Base-by-base conservation (phyloP, 1,284 basidiomycete species). In the Serendipita sp. region DNA sequence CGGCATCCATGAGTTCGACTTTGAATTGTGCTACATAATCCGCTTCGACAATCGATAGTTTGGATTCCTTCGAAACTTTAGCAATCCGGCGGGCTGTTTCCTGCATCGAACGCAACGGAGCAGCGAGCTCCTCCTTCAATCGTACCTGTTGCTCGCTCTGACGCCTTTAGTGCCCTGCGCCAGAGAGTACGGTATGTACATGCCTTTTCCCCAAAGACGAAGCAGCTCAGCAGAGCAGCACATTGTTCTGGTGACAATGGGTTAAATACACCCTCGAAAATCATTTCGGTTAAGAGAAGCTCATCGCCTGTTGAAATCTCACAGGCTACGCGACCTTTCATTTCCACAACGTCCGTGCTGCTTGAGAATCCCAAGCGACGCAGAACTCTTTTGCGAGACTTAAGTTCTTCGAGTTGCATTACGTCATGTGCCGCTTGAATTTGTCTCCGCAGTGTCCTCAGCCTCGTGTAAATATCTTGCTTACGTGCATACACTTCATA, bases 271-370 rank as follows among this genome's bases (percentile, higher is more conserved):
- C 95, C 95, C 67, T 96, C 93, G 78, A 99, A 99, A 67, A 99
- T 89, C 72, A 99, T 82, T 74, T 99, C 96, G 0, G 96, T 99
- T 65, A 99, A 78, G 34, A 99, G 78, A 60, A 99, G 75, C 74
- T 99, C 96, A 71, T 99, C 96, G 12, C 96, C 96, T 0, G 94
- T 89, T 69, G 88, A 93, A 72, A 99, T 98, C 76, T 99, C 96
- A 73, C 96, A 99, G 15, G 96, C 96, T 0, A 99, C 96, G 49
- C 96, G 81, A 0, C 96, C 96, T 75, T 99, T 99, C 80, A 95
- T 87, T 72, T 98, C 94, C 12, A 98, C 93, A 62, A 99, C 95
- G 72, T 98, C 96, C 2, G 88, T 82, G 2, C 84, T 73, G 2
- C 82, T 88, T 0, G 93, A 94, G 76, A 99, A 99, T 0, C 90